Conservation (phyloP, 2,329 filamentous ascomycete species). For the Talaromyces sp. region DNA sequence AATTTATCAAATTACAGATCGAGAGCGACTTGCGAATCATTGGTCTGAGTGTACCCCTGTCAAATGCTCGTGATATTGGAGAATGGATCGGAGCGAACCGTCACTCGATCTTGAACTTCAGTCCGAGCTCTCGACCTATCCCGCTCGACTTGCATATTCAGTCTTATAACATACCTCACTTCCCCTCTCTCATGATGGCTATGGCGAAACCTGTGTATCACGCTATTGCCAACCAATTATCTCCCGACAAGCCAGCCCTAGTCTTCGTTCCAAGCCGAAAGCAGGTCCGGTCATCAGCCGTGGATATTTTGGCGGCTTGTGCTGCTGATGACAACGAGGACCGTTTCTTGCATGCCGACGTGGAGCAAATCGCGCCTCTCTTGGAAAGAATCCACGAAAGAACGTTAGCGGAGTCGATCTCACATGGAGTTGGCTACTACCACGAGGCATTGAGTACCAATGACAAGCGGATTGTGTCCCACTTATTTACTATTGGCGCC, state of each 20-base stretch:
- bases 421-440: conserved; percentile 94
- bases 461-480: conserved; percentile 90
- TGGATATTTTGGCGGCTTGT: conserved; percentile 83
- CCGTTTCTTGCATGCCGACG: conserved; percentile 81
- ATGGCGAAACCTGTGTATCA: conserved; percentile 95
- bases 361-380: conserved; percentile 76
- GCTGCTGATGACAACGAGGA: conserved; percentile 88
- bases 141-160: conserved; percentile 93
- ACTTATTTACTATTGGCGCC: conserved; percentile 83
- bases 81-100: conserved; percentile 98
- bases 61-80: conserved; percentile 89
- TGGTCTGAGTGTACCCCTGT: conserved; percentile 83
- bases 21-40: conserved; percentile 82
- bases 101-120: conserved; percentile 99
- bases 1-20: conserved; percentile 86
- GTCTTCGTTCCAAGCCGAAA: conserved; percentile 92
- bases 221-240: conserved; percentile 75
- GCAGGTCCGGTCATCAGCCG: conserved; percentile 80
- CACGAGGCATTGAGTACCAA: conserved; percentile 86
- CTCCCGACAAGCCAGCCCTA: conserved; percentile 82
- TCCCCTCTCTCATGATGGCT: conserved; percentile 95
- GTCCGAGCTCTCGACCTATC: conserved; percentile 81
- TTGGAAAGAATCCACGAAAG: conserved; percentile 81
- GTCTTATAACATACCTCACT: conserved; percentile 92
- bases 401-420: conserved; percentile 80